A percentile compares a stretch with the other conserved stretches of the same genome.
Evolutionary conservation across 202 grass and related monocot species (phyloP).

Genomic region (Eragrostis tef): DNA sequence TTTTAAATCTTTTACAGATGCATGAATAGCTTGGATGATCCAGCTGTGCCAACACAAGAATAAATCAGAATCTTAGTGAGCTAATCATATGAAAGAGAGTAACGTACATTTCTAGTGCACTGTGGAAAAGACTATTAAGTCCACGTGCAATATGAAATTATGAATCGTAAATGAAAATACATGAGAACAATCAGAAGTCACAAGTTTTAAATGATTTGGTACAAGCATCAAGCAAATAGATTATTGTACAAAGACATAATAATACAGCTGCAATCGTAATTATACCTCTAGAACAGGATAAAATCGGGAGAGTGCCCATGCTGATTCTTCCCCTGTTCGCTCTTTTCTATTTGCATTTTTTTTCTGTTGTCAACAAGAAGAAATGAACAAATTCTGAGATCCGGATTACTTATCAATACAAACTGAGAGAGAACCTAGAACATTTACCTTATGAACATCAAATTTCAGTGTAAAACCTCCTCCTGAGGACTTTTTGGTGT

Average conservation of each 20-base stretch:
- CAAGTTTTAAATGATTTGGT: constrained; percentile 18
- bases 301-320: constrained; percentile 86
- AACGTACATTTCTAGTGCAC: background rate
- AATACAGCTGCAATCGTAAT: constrained; percentile 30
- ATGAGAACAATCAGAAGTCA: constrained; percentile 3
- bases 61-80: background rate
- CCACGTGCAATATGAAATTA: constrained; percentile 7
- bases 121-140: constrained; percentile 5
- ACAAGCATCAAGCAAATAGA: constrained; percentile 12
- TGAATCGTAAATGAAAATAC: background rate
- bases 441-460: constrained; percentile 85
- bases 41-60: background rate
- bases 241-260: constrained; percentile 1
- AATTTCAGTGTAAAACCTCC: constrained; percentile 86
- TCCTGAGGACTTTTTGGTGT: constrained; percentile 79
- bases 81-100: background rate
- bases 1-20: background rate
- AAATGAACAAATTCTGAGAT: constrained; percentile 37
- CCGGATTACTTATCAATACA: constrained; percentile 38
- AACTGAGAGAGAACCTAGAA: constrained; percentile 14
- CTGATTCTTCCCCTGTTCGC: constrained; percentile 65
- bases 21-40: constrained; percentile 19
- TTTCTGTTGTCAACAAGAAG: constrained; percentile 52
- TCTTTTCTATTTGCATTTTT: constrained; percentile 72
- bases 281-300: constrained; percentile 91